Base-by-base conservation (phyloP, 2,329 filamentous ascomycete species). In the Fonsecaea erecta region DNA sequence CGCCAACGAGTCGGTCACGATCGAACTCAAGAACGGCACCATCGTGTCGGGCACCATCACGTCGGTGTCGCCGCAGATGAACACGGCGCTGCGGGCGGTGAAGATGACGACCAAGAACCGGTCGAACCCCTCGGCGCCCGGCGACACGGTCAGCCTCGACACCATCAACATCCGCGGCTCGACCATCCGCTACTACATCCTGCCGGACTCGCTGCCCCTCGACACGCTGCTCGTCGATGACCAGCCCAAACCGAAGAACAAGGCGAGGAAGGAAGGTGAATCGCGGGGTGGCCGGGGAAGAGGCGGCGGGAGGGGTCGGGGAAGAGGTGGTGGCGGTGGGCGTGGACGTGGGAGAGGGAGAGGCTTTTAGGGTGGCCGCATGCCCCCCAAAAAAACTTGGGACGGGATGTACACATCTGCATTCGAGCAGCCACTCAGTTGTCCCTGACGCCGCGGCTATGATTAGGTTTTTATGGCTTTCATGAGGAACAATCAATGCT, bases 211-310 rank as follows among this genome's bases (percentile, higher is more conserved):
- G 69, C 85, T 99, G 74, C 94, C 94, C 43, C 86, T 99, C 70
- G 95, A 99, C 79, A 97, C 94, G 46, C 86, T 99, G 60, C 86
- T 99, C 68, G 93, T 99, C 73, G 95, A 99, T 78, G 95, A 99
- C 80, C 88, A 92, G 74, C 93, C 94, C 58, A 99, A 99, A 84
- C 94, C 95, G 67, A 98, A 98, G 90, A 99, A 99, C 83, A 99
- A 99, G 88, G 94, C 95, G 28, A 88, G 94, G 76, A 99, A 99
- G 85, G 80, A 81, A 80, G 83, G 52, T 76, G 81, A 53, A 43
- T 78, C 83, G 40, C 77, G 83, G 51, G 77, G 80, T 46, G 72
- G 82, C 58, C 77, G 83, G 30, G 77, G 76, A 18, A 66, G 75
- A 46, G 78, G 81, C 62, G 77, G 84, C 35, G 70, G 73, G 21